Evolutionary conservation across 1,284 basidiomycete genomes (phyloP), one percentile per base, ranked within the genome.

Genomic region (Microbotryum saponariae): DNA sequence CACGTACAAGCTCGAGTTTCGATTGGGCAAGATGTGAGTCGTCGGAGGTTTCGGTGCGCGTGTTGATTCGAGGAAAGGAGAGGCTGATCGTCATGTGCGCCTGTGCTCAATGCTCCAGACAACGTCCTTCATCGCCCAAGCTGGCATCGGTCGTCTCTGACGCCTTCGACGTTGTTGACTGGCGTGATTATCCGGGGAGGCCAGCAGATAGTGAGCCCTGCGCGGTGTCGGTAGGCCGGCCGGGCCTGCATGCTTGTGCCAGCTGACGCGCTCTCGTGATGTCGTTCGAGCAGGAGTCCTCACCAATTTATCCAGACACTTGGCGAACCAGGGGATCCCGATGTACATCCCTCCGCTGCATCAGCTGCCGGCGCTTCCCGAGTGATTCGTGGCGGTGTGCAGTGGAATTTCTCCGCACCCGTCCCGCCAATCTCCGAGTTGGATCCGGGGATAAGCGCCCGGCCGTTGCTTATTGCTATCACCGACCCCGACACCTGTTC

Each of bases 291-390:
- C 62, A 66, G 67, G 61, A 10, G 77, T 74, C 48, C 72, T 74
- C 25, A 78, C 78, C 58, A 72, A 72, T 42, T 72, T 80, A 33
- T 83, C 82, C 58, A 83, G 85, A 74, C 83, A 82, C 66, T 88
- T 90, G 71, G 75, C 87, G 66, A 81, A 85, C 62, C 88, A 90
- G 76, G 87, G 87, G 58, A 85, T 86, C 59, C 81, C 85, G 74
- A 85, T 89, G 79, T 83, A 82, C 73, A 62, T 66, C 20, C 67
- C 67, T 10, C 64, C 67, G 1, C 58, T 69, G 37, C 37, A 42
- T 42, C 37, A 42, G 37, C 37, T 42, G 37, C 37, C 37, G 37
- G 48, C 48, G 16, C 21, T 50, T 21, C 48, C 27, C 27, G 48
- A 50, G 12, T 23, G 21, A 50, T 27, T 50, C 14, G 48, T 20